Base-by-base conservation (phyloP, 345 rosid species). In the Nephelium lappaceum region DNA sequence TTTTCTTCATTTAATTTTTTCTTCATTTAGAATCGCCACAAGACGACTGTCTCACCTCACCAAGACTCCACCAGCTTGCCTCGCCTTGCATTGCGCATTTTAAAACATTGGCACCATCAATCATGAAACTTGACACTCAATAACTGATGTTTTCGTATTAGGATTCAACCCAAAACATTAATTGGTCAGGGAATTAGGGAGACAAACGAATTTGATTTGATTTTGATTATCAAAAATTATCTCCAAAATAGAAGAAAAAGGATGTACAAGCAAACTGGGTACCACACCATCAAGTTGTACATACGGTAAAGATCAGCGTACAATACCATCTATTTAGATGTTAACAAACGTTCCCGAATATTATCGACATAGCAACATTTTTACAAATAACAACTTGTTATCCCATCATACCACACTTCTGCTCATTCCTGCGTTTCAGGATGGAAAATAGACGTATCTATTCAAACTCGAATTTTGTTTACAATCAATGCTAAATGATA, bases 391-490 rank as follows among this genome's bases (percentile, higher is more conserved):
- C 58, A 42, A 38, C n/a, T 12, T 55, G 39, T 6, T 36, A 61
- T 47, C 61, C 65, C 69, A 36, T 5, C 36, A 31, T 31, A 31
- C 36, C 36, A 31, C 36, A 31, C 41, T 23, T 3, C 18, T 63
- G 41, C 69, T 36, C 45, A 18, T 18, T 38, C 41, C 27, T 66
- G 53, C 27, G 18, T 74, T 45, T 61, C 39, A 60, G 57, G 60
- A 61, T n/a, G 55, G 19, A 21, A n/a, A 5, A 55, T 64, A 15
- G 72, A 81, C 16, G 24, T n/a, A 11, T 61, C 80, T 39, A 77
- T 57, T 19, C 80, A 77, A 39, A 74, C 70, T 43, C 24, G 31
- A 5, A 23, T 12, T 69, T 18, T 11, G 25, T 23, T 69, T 51
- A 71, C 45, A 49, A 41, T n/a, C 16, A 62, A 67, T 71, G 73